Percentiles rank a stretch among this genome's conserved stretches.
phyloP scores from a whole-genome alignment of 306 rosid genomes.

The Styphnolobium japonicum region DNA sequence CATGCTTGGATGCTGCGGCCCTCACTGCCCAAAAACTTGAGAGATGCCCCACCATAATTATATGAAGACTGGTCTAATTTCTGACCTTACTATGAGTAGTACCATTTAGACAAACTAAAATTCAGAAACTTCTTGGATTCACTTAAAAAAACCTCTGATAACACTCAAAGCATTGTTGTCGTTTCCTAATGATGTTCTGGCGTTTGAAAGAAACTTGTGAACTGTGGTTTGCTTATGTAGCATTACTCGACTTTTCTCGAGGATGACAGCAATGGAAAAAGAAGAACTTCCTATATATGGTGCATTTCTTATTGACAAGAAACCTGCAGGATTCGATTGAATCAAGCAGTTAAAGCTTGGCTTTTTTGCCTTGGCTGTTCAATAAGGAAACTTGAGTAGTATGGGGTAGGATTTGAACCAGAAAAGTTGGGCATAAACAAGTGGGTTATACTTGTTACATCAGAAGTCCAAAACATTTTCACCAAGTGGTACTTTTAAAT shows the following conservation, averaged over 20 bases:
- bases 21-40: neutral
- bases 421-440: neutral
- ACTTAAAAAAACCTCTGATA: neutral
- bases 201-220: neutral
- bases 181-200: neutral
- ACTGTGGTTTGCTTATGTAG: neutral
- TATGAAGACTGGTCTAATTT: neutral
- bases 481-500: constrained; percentile 22
- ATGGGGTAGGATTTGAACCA: constrained; percentile 7
- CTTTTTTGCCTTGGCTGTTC: neutral
- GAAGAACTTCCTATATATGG: neutral
- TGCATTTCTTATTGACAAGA: neutral
- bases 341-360: neutral
- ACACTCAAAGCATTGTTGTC: neutral
- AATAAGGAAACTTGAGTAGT: constrained; percentile 1
- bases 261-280: neutral
- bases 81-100: neutral
- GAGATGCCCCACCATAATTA: constrained; percentile 2
- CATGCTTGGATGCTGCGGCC: constrained; percentile 13
- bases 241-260: neutral
- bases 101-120: neutral
- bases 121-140: neutral
- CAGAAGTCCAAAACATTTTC: constrained; percentile 18
- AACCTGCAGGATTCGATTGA: neutral
- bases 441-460: neutral